phyloP scores from a whole-genome alignment of 192 early-diverging fungal species.

The Coemansia umbellata region DNA sequence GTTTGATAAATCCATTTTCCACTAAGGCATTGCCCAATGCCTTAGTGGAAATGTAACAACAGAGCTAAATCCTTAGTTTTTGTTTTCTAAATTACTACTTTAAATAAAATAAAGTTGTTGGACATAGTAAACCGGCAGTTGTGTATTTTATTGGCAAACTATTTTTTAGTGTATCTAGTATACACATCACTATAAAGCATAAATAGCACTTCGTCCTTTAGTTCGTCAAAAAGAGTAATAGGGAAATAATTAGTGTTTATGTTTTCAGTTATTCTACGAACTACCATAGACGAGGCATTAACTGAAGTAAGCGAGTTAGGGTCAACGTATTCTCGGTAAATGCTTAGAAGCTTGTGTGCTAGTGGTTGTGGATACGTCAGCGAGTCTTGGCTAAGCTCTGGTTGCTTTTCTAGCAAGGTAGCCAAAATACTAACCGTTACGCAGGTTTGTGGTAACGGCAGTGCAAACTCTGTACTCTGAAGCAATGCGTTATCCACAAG shows the following conservation, averaged over 20 bases:
- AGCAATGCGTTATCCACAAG: neutral
- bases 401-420: neutral
- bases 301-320: constrained; percentile 26
- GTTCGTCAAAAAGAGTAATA: constrained; percentile 29
- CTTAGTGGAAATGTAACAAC: too few species aligned
- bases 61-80: too few species aligned
- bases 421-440: constrained; percentile 13
- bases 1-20: too few species aligned
- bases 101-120: too few species aligned
- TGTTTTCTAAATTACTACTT: too few species aligned
- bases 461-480: neutral
- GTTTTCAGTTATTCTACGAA: constrained; percentile 10
- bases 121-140: too few species aligned
- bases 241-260: constrained; percentile 8
- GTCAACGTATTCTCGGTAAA: constrained; percentile 28
- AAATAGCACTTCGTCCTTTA: constrained; percentile 38
- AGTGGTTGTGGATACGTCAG: neutral
- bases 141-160: neutral
- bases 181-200: constrained; percentile 50
- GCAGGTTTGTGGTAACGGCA: constrained; percentile 1
- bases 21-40: too few species aligned
- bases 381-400: neutral
- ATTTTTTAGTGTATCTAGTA: constrained; percentile 28
- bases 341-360: neutral
- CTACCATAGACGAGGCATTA: constrained; percentile 16